A percentile compares a stretch with the other conserved stretches of the same genome.
Evolutionary conservation across 2,329 filamentous ascomycete species (phyloP).

Genomic region (Talaromyces rugulosus): DNA sequence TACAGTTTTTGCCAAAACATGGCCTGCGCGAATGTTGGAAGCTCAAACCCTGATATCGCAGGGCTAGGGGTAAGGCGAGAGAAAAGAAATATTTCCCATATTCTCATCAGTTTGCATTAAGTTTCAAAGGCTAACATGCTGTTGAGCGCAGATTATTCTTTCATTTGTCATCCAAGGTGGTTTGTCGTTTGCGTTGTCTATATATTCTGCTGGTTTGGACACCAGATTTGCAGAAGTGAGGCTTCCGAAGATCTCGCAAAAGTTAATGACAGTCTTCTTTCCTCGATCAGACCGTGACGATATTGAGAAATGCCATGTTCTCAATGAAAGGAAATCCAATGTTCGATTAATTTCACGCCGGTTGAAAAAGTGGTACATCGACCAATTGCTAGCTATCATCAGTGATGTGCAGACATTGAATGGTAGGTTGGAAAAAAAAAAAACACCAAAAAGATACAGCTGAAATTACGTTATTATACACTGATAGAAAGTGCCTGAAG

Average conservation of each 20-base stretch:
- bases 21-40: neutral
- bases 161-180: slow-evolving; percentile 5
- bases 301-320: neutral
- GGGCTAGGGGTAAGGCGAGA: neutral
- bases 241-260: neutral
- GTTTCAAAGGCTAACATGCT: neutral
- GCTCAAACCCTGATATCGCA: slow-evolving; percentile 5
- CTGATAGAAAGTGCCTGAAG: neutral
- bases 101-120: neutral
- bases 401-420: slow-evolving; percentile 7
- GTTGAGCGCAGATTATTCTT: neutral
- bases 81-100: neutral
- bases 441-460: neutral
- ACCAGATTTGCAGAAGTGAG: neutral
- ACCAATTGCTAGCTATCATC: neutral
- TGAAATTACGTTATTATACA: too few species aligned
- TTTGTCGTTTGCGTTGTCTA: neutral
- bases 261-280: neutral
- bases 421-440: neutral
- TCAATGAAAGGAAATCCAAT: neutral
- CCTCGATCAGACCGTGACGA: neutral
- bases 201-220: neutral
- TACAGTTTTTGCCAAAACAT: neutral
- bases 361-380: neutral
- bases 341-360: neutral